These are phyloP conservation scores for Spergularia marina DNA, from an alignment of 148 eudicot species.

Conservation along the genomic window DNA sequence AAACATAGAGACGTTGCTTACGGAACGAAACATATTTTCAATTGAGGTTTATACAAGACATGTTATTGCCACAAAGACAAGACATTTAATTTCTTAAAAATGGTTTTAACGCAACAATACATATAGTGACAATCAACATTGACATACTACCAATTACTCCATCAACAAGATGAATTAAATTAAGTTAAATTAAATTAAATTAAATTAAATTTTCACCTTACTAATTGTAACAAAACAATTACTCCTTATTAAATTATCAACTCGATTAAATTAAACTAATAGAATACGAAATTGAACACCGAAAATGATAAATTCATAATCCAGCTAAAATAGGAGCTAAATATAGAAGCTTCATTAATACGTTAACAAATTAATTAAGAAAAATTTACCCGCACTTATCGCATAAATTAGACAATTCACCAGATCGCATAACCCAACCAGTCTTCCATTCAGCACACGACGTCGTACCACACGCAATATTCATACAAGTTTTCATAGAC, in stretches of 20 bases:
- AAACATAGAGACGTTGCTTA: too few species aligned
- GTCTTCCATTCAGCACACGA: conserved; percentile 55
- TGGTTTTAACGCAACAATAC: too few species aligned
- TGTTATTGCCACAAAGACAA: background rate
- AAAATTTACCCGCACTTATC: conserved; percentile 75
- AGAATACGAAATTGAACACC: background rate
- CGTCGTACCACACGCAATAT: conserved; percentile 60
- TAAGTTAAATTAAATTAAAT: too few species aligned
- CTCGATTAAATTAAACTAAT: background rate
- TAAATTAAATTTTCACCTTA: too few species aligned
- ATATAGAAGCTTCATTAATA: background rate
- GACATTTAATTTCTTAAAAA: background rate
- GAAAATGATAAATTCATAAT: background rate
- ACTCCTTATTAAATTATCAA: background rate
- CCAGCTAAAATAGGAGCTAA: background rate
- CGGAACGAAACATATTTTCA: background rate
- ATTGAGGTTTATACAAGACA: background rate
- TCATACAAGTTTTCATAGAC: conserved; percentile 62
- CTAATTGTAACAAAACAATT: too few species aligned
- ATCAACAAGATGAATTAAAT: too few species aligned
- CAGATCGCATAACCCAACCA: conserved; percentile 89
- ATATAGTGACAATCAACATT: too few species aligned
- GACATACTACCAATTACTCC: too few species aligned
- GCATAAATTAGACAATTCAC: conserved; percentile 73
- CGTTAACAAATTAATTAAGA: background rate